These are phyloP conservation scores for Afroboletus lepidellus DNA, from an alignment of 1,284 basidiomycete genomes.

Conservation along the genomic window DNA sequence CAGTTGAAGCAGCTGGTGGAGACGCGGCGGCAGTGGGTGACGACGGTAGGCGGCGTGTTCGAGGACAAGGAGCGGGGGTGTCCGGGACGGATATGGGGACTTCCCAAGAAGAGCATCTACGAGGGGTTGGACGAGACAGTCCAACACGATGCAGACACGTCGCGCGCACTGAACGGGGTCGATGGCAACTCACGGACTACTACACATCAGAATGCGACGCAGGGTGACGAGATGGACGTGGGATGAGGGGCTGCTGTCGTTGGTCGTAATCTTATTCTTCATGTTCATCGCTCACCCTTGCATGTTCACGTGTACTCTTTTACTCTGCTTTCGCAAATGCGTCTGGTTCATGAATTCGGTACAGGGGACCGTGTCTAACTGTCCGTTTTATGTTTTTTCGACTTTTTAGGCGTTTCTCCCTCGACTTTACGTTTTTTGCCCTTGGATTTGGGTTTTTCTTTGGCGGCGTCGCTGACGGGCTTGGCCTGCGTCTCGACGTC, in stretches of 20 bases:
- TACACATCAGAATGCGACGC: constrained; percentile 44
- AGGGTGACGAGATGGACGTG: constrained; percentile 55
- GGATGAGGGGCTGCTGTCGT: constrained; percentile 35
- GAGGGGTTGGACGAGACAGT: constrained; percentile 69
- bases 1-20: constrained; percentile 68
- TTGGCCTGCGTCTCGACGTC: constrained; percentile 15
- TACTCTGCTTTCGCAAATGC: constrained; percentile 22
- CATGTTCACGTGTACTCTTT: constrained; percentile 15
- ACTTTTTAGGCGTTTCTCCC: constrained; percentile 37
- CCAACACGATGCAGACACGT: constrained; percentile 17
- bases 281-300: constrained; percentile 26
- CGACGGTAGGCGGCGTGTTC: constrained; percentile 65
- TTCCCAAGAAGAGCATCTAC: constrained; percentile 74
- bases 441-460: constrained; percentile 31
- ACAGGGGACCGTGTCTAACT: constrained; percentile 16
- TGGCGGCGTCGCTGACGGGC: background rate
- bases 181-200: constrained; percentile 34
- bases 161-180: constrained; percentile 14
- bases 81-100: constrained; percentile 69
- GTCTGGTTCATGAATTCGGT: too few relatives aligned
- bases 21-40: constrained; percentile 72
- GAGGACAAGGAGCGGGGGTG: constrained; percentile 61
- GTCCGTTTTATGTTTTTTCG: constrained; percentile 40
- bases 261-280: constrained; percentile 35
- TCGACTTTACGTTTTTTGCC: constrained; percentile 49